Evolutionary conservation across 176 grass and related monocot genomes (phyloP).

Genomic region (Melocanna baccifera): DNA sequence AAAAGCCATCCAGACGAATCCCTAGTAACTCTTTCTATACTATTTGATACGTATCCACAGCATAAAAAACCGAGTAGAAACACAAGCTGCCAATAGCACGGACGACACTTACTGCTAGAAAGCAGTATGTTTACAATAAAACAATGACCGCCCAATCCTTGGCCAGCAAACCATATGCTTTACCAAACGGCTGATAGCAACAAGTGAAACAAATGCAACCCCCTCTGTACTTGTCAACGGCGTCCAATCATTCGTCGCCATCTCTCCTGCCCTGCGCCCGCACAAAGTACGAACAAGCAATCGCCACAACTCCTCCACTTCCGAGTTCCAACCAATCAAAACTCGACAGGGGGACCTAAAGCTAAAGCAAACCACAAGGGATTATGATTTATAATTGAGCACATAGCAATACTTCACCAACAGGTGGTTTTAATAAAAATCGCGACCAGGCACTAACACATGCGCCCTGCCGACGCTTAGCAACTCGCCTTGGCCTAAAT

Average conservation of each 20-base stretch:
- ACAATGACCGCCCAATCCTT: conserved; percentile 39
- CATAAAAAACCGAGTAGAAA: not conserved
- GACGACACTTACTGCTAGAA: not conserved
- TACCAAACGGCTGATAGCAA: conserved; percentile 36
- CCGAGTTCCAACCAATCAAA: conserved; percentile 15
- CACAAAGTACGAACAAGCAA: not conserved
- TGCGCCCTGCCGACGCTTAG: not conserved
- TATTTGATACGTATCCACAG: no score
- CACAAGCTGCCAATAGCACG: conserved; percentile 12
- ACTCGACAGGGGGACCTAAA: not conserved
- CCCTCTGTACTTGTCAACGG: conserved; percentile 35
- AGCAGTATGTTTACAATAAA: not conserved
- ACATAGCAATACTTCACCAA: not conserved
- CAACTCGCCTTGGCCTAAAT: not conserved
- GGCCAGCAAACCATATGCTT: conserved; percentile 33
- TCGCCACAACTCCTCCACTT: conserved; percentile 29
- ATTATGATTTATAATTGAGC: not conserved
- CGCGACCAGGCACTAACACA: not conserved
- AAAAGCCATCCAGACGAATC: no score
- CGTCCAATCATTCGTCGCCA: conserved; percentile 26
- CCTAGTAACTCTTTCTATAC: no score
- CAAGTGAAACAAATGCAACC: not conserved
- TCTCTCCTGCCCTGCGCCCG: not conserved
- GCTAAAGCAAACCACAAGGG: not conserved
- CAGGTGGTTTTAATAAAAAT: not conserved